Evolutionary conservation across 768 basidiomycete species (phyloP).

Genomic region (Phanerodontia chrysosporium): DNA sequence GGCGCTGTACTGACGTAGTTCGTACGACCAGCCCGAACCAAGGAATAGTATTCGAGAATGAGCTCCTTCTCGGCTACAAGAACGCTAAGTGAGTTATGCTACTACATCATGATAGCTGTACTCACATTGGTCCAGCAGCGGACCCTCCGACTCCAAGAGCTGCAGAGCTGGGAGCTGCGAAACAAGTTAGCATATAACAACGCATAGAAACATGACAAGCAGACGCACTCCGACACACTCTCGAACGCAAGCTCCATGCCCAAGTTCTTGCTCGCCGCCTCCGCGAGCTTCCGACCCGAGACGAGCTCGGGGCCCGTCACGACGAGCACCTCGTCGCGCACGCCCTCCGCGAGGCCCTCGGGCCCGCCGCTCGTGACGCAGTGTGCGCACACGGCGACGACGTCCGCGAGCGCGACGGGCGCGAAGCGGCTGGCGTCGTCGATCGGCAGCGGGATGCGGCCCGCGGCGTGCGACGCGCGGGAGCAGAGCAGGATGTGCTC

Average conservation of each 20-base stretch:
- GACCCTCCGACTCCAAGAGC: constrained; percentile 17
- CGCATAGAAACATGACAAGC: not conserved
- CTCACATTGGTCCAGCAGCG: constrained; percentile 18
- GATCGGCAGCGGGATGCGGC: constrained; percentile 26
- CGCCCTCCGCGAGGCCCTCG: constrained; percentile 26
- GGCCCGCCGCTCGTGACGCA: constrained; percentile 27
- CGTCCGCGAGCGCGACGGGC: constrained; percentile 27
- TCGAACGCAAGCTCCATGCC: constrained; percentile 22
- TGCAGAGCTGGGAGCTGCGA: constrained; percentile 14
- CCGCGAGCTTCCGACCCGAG: constrained; percentile 23
- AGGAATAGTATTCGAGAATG: constrained; percentile 28
- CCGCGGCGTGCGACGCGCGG: constrained; percentile 21
- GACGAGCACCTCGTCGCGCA: constrained; percentile 26
- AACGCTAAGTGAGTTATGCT: not conserved
- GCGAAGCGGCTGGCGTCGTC: constrained; percentile 25
- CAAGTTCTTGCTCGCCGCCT: constrained; percentile 19
- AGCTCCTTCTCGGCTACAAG: constrained; percentile 28
- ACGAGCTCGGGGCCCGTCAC: constrained; percentile 20
- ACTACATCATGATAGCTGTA: not conserved
- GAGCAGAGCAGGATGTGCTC: constrained; percentile 28
- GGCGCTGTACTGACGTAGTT: constrained; percentile 23
- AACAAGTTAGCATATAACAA: not conserved
- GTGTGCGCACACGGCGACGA: constrained; percentile 23
- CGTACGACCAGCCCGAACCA: constrained; percentile 31
- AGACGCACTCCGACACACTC: constrained; percentile 19